A percentile compares a stretch with the other conserved stretches of the same genome.
Conservation (phyloP, 257 asterid species). For the Salvia hispanica region DNA sequence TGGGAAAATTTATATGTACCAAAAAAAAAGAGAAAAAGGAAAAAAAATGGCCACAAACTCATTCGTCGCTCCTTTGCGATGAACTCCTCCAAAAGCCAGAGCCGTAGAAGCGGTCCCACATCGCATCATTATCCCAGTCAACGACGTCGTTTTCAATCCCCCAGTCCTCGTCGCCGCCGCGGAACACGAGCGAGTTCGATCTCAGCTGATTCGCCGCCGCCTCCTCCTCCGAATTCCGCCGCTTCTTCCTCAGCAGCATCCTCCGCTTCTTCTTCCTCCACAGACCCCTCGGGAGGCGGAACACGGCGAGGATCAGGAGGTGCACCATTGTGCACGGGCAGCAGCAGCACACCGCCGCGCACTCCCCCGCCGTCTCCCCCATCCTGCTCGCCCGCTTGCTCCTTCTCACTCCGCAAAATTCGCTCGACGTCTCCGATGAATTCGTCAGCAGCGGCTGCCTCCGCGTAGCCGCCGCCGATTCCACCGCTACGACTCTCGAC, state of each 20-base stretch:
- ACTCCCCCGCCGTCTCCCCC: constrained; percentile 60
- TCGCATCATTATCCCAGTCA: constrained; percentile 46
- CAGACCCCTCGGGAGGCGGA: constrained; percentile 45
- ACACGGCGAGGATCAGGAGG: constrained; percentile 46
- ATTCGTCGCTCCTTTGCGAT: constrained; percentile 35
- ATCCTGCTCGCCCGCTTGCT: constrained; percentile 40
- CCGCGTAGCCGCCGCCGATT: constrained; percentile 26
- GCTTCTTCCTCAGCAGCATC: constrained; percentile 39
- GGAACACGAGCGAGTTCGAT: background rate
- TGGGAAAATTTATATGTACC: background rate
- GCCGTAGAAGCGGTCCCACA: constrained; percentile 51
- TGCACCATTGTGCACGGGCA: constrained; percentile 54
- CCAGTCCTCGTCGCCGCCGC: constrained; percentile 35
- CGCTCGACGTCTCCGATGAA: background rate
- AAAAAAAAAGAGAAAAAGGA: no score
- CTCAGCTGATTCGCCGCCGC: constrained; percentile 23
- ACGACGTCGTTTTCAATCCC: constrained; percentile 37
- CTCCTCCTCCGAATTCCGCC: constrained; percentile 29
- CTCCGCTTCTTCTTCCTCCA: constrained; percentile 53
- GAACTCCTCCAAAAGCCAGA: constrained; percentile 58
- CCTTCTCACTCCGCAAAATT: background rate
- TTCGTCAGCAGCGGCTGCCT: constrained; percentile 42
- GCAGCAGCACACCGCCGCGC: constrained; percentile 64
- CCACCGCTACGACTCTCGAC: constrained; percentile 31
- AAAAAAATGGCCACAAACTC: background rate